Base-by-base conservation (phyloP, 441 rosid species). In the Oxalis stricta region DNA sequence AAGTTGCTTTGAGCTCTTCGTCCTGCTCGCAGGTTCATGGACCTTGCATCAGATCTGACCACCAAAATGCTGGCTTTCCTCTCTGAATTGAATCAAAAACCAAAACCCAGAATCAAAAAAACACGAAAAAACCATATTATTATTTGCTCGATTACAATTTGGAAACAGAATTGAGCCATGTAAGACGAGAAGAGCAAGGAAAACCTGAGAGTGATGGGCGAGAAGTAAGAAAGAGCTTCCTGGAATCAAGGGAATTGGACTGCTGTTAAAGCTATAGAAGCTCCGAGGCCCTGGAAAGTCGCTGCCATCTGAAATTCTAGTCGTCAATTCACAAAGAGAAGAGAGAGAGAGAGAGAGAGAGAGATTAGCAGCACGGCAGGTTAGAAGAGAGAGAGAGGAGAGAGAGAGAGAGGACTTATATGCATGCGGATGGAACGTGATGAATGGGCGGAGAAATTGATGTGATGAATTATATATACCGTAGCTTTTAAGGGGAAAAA, bases 41-140 rank as follows among this genome's bases (percentile, higher is more conserved):
- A n/a, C n/a, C 52, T 68, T 20, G 58, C 75, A 16, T 73, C 76
- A 65, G 84, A 78, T 71, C 82, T 68, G 45, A 71, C 74, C 10
- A 64, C 56, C 13, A 63, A 21, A 26, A 63, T 43, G 32, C 76
- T 57, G 3, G 55, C 47, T 61, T 56, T 78, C 57, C 71, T 60
- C 52, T 43, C 86, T 73, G 52, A 55, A 59, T 18, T 38, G 56
- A 46, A 61, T 39, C 32, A 46, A 52, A 35, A 35, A 19, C 12
- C 6, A 46, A 39, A 13, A 2, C 38, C 31, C 13, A 18, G 10
- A 34, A 43, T 33, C 26, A 17, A 33, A 9, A 22, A 28, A 15
- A 28, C 20, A 30, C 21, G 30, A 12, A 12, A 4, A 7, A 51
- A 13, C 1, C 14, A 26, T 5, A 19, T 3, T 2, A 22, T 0